Evolutionary conservation across 1,139 yeast genomes (phyloP), one percentile per base, ranked within the genome.

Genomic region (Debaryomycetaceae sp.): DNA sequence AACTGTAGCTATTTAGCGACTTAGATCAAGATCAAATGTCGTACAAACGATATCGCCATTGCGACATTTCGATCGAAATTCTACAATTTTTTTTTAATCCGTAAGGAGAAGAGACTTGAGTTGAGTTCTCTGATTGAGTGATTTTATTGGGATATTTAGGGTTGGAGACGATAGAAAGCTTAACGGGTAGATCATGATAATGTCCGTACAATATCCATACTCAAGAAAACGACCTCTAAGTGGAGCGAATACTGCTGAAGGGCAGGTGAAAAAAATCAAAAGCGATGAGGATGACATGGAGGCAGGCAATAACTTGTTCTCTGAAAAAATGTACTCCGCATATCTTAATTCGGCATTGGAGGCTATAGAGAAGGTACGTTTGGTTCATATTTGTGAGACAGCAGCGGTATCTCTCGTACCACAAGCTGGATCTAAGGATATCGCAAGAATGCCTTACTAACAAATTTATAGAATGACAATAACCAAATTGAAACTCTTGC

Each of bases 311-410:
- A 48, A 54, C 43, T 57, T 59, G 41, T 72, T 77, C 55, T 68
- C 79, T 36, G 80, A 76, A 44, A 76, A 80, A 59, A 76, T 85
- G 78, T 86, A 83, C 64, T 66, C 75, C 42, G 74, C 86, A 38
- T 80, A 77, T 58, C 82, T 86, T 31, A 78, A 76, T 53, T 77
- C 87, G 46, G 95, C 95, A 34, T 68, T 87, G 52, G 85, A 83
- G 43, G 80, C 85, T 45, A 69, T 85, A 57, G 90, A 84, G 49
- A 78, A 73, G 66, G 75, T 69, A 79, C 71, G 76, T 73, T 73
- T 65, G 37, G 41, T 34, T 38, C 46, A 20, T 11, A n/a, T 11
- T 36, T 36, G 14, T 9, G 14, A 22, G 31, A n/a, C 20, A 27
- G 6, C 23, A 33, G 37, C 11, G 6, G 24, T 29, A 11, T n/a